phyloP scores from a whole-genome alignment of 306 rosid genomes.

The Oemleria cerasiformis region DNA sequence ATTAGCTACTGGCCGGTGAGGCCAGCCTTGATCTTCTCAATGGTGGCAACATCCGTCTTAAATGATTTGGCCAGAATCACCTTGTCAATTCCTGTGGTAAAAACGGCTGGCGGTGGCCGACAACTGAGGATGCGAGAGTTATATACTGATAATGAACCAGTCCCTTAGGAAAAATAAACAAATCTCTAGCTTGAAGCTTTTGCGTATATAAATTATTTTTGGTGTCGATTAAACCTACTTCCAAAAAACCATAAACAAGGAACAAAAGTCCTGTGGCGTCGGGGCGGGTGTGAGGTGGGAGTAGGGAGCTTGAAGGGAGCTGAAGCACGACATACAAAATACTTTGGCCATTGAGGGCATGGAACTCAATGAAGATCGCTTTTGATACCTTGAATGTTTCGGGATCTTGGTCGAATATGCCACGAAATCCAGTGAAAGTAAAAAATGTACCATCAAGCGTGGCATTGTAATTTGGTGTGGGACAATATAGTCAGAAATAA shows the following conservation, averaged over 20 bases:
- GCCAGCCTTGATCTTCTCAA: constrained; percentile 21
- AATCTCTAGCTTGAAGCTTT: constrained; percentile 32
- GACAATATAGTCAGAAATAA: constrained; percentile 17
- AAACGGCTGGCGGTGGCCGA: constrained; percentile 31
- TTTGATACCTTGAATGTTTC: constrained; percentile 1
- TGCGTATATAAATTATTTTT: constrained; percentile 17
- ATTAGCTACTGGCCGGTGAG: constrained; percentile 4
- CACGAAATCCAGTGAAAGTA: constrained; percentile 18
- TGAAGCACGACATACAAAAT: constrained; percentile 18
- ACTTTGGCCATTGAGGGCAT: constrained; percentile 23
- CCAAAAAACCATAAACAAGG: constrained; percentile 26
- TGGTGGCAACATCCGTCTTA: constrained; percentile 27
- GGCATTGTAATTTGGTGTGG: background rate
- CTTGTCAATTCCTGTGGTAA: constrained; percentile 26
- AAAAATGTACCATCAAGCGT: constrained; percentile 9
- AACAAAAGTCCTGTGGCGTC: constrained; percentile 34
- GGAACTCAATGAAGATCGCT: constrained; percentile 19
- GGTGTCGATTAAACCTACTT: constrained; percentile 38
- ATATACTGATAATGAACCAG: constrained; percentile 38
- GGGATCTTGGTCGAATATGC: background rate
- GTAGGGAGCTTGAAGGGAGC: constrained; percentile 7
- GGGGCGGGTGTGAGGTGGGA: constrained; percentile 36
- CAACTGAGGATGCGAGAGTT: background rate
- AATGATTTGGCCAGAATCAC: constrained; percentile 33
- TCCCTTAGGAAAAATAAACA: constrained; percentile 38